phyloP scores from a whole-genome alignment of 345 rosid species.

The Hibiscus syriacus region DNA sequence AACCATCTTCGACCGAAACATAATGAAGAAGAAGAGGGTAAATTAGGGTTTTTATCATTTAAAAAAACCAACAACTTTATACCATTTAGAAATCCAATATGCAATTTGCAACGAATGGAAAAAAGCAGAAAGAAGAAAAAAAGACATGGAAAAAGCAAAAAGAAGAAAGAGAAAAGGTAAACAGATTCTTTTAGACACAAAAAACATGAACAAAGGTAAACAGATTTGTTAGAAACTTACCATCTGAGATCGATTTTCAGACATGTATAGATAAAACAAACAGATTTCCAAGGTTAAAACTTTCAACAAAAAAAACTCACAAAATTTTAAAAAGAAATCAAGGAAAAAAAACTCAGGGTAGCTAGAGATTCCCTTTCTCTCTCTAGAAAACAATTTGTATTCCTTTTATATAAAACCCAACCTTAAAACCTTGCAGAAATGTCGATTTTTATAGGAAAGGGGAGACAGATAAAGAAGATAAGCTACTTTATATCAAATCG shows the following conservation, averaged over 20 bases:
- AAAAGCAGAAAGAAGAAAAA: conserved; percentile 3
- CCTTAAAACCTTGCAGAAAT: conserved; percentile 40
- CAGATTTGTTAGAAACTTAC: conserved; percentile 36
- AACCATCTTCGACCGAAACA: conserved; percentile 20
- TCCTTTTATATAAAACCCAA: conserved; percentile 10
- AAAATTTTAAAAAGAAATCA: background rate
- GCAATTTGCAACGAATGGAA: background rate
- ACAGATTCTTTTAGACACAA: conserved; percentile 33
- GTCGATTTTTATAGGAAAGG: conserved; percentile 39
- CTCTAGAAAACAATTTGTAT: conserved; percentile 16
- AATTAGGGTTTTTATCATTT: conserved; percentile 28
- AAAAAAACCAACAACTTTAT: conserved; percentile 39
- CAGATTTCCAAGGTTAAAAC: background rate
- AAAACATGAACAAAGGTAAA: background rate
- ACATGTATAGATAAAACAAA: conserved; percentile 2
- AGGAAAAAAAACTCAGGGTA: background rate
- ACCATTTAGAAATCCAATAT: conserved; percentile 15
- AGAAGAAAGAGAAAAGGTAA: background rate
- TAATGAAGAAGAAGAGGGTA: conserved; percentile 17
- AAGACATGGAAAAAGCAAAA: background rate
- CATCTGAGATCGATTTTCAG: conserved; percentile 28
- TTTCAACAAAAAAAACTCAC: no score
- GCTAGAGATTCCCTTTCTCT: conserved; percentile 16
- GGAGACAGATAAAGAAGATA: conserved; percentile 40
- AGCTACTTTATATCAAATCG: accelerated